Evolutionary conservation across 495 filamentous ascomycete species (phyloP).

Genomic region (Pyrenopolyporus hunteri): DNA sequence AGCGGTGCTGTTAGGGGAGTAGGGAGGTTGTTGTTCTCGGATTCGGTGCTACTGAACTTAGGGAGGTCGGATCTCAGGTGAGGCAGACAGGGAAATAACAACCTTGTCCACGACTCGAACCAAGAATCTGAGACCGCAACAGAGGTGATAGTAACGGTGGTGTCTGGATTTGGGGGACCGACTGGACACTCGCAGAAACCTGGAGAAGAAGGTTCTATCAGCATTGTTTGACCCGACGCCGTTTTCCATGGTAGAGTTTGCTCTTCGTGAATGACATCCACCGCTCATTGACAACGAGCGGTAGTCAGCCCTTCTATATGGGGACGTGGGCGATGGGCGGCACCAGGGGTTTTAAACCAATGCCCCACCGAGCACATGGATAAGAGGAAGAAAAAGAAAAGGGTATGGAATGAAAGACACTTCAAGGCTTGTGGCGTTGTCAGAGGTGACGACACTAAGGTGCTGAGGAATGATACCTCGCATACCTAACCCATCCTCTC

Average conservation of each 20-base stretch:
- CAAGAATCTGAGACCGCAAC: constrained; percentile 26
- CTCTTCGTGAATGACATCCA: background rate
- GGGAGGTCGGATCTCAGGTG: constrained; percentile 27
- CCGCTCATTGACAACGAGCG: background rate
- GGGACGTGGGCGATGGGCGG: background rate
- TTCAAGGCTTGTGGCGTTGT: constrained; percentile 38
- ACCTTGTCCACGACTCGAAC: constrained; percentile 33
- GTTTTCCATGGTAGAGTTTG: constrained; percentile 37
- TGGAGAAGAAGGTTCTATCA: constrained; percentile 36
- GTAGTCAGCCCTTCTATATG: background rate
- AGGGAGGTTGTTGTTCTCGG: constrained; percentile 26
- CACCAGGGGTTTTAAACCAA: constrained; percentile 24
- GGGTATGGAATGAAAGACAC: constrained; percentile 42
- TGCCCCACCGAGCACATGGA: constrained; percentile 15
- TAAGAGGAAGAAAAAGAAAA: constrained; percentile 4
- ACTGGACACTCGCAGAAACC: constrained; percentile 33
- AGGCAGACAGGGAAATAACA: constrained; percentile 40
- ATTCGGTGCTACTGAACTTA: constrained; percentile 31
- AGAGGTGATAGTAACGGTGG: constrained; percentile 17
- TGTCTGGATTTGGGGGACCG: constrained; percentile 23
- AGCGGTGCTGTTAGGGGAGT: constrained; percentile 30
- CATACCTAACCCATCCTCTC: constrained; percentile 27
- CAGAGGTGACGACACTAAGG: constrained; percentile 36
- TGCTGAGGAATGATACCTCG: constrained; percentile 34
- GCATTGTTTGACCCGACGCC: constrained; percentile 38